Evolutionary conservation across 495 filamentous ascomycete genomes (phyloP), one percentile per base, ranked within the genome.

Genomic region (Cladorrhinum samala): DNA sequence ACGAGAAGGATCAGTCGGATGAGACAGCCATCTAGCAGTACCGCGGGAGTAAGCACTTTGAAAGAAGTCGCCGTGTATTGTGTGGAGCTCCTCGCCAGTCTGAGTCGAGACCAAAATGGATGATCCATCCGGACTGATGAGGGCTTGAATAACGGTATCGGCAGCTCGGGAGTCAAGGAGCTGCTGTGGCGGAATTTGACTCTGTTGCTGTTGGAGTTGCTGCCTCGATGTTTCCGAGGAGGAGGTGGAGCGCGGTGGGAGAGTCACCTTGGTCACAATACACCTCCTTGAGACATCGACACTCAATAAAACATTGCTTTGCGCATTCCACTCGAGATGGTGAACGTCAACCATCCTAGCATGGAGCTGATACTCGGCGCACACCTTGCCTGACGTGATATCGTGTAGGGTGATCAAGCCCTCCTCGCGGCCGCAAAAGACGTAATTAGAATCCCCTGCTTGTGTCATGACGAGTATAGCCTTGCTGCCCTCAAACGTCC

Each of bases 371-470:
- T 53, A 46, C 42, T 56, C 50, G 13, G 49, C 53, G 13, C 41
- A 41, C 18, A 61, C 52, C 17, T 39, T 49, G 4, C 58, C 53
- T 3, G 46, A 39, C 21, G 17, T 52, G 25, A 41, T 21, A 21
- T 61, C 55, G 21, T 61, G 49, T 23, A 64, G 21, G 9, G 55
- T 58, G 37, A 64, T 64, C 6, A 53, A 53, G 2, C 61, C 58
- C n/a, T 64, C 53, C 42, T 56, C 47, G 30, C 61, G 58, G 18
- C 58, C 58, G 23, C 58, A 61, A 9, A 64, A 56, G 1, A 64
- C 25, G 33, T 51, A 58, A 16, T 46, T 33, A 1, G 46, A 47
- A 27, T 58, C 55, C 2, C 46, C 52, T 17, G 58, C 49, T 37
- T 56, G 53, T 16, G 37, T 41, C 39, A 64, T 52, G 16, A 48